These are phyloP conservation scores for Nigrospora oryzae DNA, from an alignment of 2,329 filamentous ascomycete species.

Conservation along the genomic window DNA sequence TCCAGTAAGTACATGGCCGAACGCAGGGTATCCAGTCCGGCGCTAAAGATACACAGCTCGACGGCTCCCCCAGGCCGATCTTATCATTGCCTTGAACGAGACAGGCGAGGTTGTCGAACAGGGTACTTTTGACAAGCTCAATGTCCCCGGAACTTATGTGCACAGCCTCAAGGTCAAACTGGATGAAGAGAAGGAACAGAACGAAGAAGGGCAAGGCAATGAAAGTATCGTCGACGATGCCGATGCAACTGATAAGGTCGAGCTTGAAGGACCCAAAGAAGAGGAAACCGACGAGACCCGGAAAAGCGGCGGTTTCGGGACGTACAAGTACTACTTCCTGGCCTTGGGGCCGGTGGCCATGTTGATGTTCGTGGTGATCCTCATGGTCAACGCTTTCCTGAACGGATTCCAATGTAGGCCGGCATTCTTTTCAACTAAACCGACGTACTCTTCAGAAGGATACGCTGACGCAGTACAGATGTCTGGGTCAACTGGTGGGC, in stretches of 20 bases:
- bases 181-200: neutral
- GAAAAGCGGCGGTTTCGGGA: neutral
- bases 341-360: neutral
- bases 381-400: too few relatives aligned
- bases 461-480: constrained; percentile 2
- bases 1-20: neutral
- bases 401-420: too few relatives aligned
- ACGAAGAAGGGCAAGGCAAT: neutral
- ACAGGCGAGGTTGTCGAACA: constrained; percentile 22
- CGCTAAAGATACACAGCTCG: constrained; percentile 1
- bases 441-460: too few relatives aligned
- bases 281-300: constrained; percentile 1
- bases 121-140: constrained; percentile 23
- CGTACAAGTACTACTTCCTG: neutral
- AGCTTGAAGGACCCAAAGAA: neutral
- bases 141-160: constrained; percentile 20
- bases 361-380: neutral
- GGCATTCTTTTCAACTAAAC: neutral
- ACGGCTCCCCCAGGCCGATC: constrained; percentile 21
- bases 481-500: constrained; percentile 19
- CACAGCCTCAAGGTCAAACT: constrained; percentile 16
- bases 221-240: neutral
- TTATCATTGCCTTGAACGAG: constrained; percentile 20
- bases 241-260: neutral
- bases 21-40: too few relatives aligned